Evolutionary conservation across 805 yeast genomes (phyloP), one percentile per base, ranked within the genome.

Genomic region (Hanseniaspora jakobsenii): DNA sequence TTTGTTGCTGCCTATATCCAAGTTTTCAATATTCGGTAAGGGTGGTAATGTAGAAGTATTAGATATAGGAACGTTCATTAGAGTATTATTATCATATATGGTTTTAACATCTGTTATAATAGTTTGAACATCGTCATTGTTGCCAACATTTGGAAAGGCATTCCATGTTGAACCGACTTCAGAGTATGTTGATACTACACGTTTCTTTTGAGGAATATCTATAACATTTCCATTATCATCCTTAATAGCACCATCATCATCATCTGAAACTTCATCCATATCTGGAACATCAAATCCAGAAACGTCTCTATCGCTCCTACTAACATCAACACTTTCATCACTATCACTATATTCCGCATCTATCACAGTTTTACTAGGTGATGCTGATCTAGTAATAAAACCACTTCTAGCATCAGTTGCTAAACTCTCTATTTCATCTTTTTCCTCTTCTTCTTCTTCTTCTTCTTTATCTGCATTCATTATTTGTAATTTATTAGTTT

Each of bases 151-250:
- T 14, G 65, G 65, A 36, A 61, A 61, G 9, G 62, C 63, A 38
- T 60, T 58, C 63, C 64, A 61, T 2, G 57, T 51, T 42, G 64
- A 60, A 19, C 57, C 65, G 8, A 52, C 53, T 32, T 55, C 63
- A 6, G 64, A 55, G 35, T 60, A 59, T 7, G 59, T 53, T 0
- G 64, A 59, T 0, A 53, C 56, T 2, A 49, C 52, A 17, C 61
- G 51, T 14, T 29, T 19, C 30, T 56, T 55, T 3, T 63, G 52
- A 2, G 62, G 61, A 0, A 58, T 55, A 36, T 58, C 58, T 14
- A 61, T 55, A 24, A 59, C 49, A 29, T 57, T 58, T 40, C 59
- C 66, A 46, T 51, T 54, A 44, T 52, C 61, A 53, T 55, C 66
- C 48, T 49, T 47, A 9, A 52, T 63, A 50, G 50, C 61, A 14